phyloP scores from a whole-genome alignment of 441 rosid species.

The Brassica balearica region DNA sequence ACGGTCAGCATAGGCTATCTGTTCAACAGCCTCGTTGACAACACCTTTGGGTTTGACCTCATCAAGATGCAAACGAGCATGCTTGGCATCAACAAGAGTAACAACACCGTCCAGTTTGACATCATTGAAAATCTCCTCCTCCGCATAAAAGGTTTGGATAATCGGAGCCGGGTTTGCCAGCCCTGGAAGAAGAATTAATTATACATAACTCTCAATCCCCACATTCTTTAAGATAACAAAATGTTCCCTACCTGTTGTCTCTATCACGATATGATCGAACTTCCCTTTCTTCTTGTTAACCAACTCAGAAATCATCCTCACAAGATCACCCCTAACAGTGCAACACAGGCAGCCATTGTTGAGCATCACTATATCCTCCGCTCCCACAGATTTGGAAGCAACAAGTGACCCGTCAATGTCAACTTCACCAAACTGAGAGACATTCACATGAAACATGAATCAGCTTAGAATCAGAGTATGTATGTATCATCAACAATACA shows the following conservation, averaged over 20 bases:
- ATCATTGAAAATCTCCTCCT: conserved; percentile 78
- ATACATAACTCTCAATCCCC: conserved; percentile 4
- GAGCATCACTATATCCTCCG: conserved; percentile 90
- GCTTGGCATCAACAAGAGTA: conserved; percentile 96
- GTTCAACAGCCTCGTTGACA: conserved; percentile 96
- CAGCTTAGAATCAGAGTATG: not conserved
- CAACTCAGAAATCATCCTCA: conserved; percentile 87
- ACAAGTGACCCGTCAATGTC: conserved; percentile 96
- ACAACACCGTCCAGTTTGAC: conserved; percentile 98
- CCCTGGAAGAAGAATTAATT: conserved; percentile 50
- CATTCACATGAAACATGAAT: conserved; percentile 14
- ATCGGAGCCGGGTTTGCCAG: conserved; percentile 97
- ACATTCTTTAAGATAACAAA: not conserved
- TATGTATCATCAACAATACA: conserved; percentile 19
- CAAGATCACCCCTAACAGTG: conserved; percentile 97
- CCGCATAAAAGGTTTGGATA: conserved; percentile 95
- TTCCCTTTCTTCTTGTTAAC: conserved; percentile 77
- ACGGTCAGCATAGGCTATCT: conserved; percentile 96
- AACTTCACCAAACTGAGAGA: conserved; percentile 80
- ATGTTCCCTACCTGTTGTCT: conserved; percentile 77
- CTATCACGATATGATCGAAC: conserved; percentile 92
- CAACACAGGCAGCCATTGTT: conserved; percentile 97
- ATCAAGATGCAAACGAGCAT: conserved; percentile 79
- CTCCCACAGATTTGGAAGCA: conserved; percentile 84
- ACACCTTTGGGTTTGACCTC: conserved; percentile 91